Evolutionary conservation across 2,329 filamentous ascomycete species (phyloP).

Genomic region (Alternaria postmessia): DNA sequence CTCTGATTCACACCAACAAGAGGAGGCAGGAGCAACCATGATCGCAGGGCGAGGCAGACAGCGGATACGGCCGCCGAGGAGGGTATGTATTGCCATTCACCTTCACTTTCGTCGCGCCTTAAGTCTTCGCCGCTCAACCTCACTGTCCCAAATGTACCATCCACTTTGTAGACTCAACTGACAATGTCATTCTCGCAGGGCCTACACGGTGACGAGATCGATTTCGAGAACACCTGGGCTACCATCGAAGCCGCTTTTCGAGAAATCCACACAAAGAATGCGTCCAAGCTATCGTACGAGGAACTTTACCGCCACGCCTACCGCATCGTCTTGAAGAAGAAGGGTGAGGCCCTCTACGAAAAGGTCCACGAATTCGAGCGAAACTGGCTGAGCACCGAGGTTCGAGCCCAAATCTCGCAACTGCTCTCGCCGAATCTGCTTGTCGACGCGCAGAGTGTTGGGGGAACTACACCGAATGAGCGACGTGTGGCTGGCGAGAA

Average conservation of each 20-base stretch:
- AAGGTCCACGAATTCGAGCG: slow-evolving; percentile 82
- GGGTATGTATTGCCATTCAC: slow-evolving; percentile 61
- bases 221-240: slow-evolving; percentile 87
- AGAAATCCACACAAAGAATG: slow-evolving; percentile 92
- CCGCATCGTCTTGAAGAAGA: slow-evolving; percentile 89
- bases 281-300: slow-evolving; percentile 90
- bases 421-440: slow-evolving; percentile 76
- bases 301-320: slow-evolving; percentile 94
- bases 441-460: slow-evolving; percentile 58
- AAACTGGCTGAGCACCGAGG: slow-evolving; percentile 77
- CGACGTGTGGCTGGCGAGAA: slow-evolving; percentile 80
- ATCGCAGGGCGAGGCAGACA: slow-evolving; percentile 63
- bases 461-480: slow-evolving; percentile 74
- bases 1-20: not conserved
- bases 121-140: not conserved
- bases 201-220: slow-evolving; percentile 68
- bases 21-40: slow-evolving; percentile 48
- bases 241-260: slow-evolving; percentile 77
- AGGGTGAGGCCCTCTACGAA: slow-evolving; percentile 82
- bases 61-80: slow-evolving; percentile 72
- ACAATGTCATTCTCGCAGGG: slow-evolving; percentile 55
- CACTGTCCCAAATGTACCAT: not conserved
- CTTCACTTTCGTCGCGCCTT: slow-evolving; percentile 9
- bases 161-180: slow-evolving; percentile 12
- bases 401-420: slow-evolving; percentile 73